Base-by-base conservation (phyloP, 805 yeast genomes). In the Candida stauntonica region DNA sequence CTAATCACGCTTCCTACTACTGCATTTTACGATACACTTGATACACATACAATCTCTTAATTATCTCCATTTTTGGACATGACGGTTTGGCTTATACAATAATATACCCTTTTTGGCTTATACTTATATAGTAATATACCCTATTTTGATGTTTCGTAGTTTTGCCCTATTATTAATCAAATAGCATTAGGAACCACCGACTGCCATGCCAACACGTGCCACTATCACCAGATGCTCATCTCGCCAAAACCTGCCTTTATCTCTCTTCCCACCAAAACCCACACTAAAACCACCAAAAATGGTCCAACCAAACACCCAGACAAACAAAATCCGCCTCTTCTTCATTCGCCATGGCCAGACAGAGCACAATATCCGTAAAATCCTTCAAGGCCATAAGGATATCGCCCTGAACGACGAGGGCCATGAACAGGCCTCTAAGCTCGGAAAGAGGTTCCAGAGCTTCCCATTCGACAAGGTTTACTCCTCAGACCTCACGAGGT, bases 311-410 rank as follows among this genome's bases (percentile, higher is more conserved):
- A 54, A 52, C 36, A 26, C 37, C 1, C 43, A 50, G 17, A 20
- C 37, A 2, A 18, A 29, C 1, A 48, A 60, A 7, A 55, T 75
- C 2, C 63, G 84, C 18, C 51, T 84, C 3, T 80, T 81, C 47
- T 58, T 86, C 5, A 75, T 86, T 5, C 74, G 96, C 52, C 96
- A 86, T 51, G 96, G 95, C 2, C 93, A 83, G 57, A 86, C 96
- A 0, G 79, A 79, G 40, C 79, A 81, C 59, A 86, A 86, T 55
- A 68, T 70, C 27, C 55, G 71, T 37, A 81, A 77, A 60, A 81
- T 82, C 34, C 60, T 86, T 27, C 96, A 86, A 60, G 96, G 96
- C 1, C 95, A 86, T 54, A 52, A 67, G 30, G 81, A 86, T 54
- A 75, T 79, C 5, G 71, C 75, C 15, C 54, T 87, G 38, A 86